Conservation (phyloP, 306 rosid genomes). For the Medicago lupulina region DNA sequence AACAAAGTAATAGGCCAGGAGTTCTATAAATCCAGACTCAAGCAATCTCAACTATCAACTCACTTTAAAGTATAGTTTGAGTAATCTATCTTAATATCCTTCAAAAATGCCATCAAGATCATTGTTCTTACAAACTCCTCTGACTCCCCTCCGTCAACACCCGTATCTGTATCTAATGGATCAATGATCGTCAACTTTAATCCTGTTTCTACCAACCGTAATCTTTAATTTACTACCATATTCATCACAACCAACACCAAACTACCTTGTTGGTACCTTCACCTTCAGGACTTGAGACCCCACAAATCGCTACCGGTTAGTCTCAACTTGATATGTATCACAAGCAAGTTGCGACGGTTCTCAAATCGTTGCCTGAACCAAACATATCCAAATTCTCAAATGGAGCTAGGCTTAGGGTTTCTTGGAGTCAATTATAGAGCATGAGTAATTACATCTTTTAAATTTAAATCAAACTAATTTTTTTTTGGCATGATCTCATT, state of each 20-base stretch:
- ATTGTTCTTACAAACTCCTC: no score
- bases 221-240: neutral
- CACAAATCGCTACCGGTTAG: neutral
- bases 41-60: no score
- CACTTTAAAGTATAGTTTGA: no score
- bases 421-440: no score
- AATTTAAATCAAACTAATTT: neutral
- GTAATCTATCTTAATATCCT: neutral
- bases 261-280: neutral
- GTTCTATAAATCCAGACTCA: no score
- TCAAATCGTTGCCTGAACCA: no score
- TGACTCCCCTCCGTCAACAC: no score
- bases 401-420: no score
- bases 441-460: neutral
- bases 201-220: neutral
- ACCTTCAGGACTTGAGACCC: neutral
- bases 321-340: no score
- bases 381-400: no score
- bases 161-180: no score
- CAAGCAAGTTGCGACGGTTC: no score
- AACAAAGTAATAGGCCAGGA: neutral
- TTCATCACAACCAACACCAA: neutral
- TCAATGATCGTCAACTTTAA: neutral
- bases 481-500: neutral
- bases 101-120: slow-evolving; percentile 3